Percentiles rank a stretch among this genome's conserved stretches.
Evolutionary conservation across 495 filamentous ascomycete genomes (phyloP).

Genomic region (Aspergillus nanangensis): DNA sequence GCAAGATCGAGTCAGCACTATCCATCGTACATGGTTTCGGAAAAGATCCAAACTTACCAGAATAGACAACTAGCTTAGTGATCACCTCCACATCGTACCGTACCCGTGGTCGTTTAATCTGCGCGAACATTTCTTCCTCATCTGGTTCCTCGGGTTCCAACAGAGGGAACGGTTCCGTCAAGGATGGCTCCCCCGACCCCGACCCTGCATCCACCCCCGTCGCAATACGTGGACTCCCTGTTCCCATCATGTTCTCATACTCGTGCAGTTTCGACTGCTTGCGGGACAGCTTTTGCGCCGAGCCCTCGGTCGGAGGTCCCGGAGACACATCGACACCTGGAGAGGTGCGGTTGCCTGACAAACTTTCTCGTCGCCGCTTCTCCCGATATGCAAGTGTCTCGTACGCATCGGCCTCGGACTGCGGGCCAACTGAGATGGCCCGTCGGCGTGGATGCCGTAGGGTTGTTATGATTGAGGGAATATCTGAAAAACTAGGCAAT

Average conservation of each 20-base stretch:
- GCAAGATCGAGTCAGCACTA: neutral
- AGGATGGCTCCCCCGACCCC: slow-evolving; percentile 13
- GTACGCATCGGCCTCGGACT: slow-evolving; percentile 93
- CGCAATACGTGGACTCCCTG: slow-evolving; percentile 33
- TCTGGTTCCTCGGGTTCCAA: slow-evolving; percentile 41
- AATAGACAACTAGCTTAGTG: slow-evolving; percentile 93
- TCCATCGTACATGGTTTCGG: neutral
- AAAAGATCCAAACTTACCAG: slow-evolving; percentile 48
- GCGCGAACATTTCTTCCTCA: slow-evolving; percentile 80
- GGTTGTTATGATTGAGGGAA: slow-evolving; percentile 71
- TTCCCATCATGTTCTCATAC: slow-evolving; percentile 69
- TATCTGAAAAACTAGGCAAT: slow-evolving; percentile 76
- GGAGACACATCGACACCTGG: slow-evolving; percentile 15
- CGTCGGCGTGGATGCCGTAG: slow-evolving; percentile 75
- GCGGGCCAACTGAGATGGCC: slow-evolving; percentile 87
- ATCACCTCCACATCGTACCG: slow-evolving; percentile 97
- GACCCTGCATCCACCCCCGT: slow-evolving; percentile 20
- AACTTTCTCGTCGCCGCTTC: slow-evolving; percentile 72
- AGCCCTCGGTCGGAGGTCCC: slow-evolving; percentile 1
- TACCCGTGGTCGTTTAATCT: slow-evolving; percentile 80
- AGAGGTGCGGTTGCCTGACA: slow-evolving; percentile 31
- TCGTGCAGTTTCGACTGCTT: slow-evolving; percentile 48
- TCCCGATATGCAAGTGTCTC: slow-evolving; percentile 93
- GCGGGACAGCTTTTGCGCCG: slow-evolving; percentile 11
- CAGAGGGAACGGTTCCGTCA: slow-evolving; percentile 28